phyloP scores from a whole-genome alignment of 2,329 filamentous ascomycete genomes.

The Microsporum audouinii region DNA sequence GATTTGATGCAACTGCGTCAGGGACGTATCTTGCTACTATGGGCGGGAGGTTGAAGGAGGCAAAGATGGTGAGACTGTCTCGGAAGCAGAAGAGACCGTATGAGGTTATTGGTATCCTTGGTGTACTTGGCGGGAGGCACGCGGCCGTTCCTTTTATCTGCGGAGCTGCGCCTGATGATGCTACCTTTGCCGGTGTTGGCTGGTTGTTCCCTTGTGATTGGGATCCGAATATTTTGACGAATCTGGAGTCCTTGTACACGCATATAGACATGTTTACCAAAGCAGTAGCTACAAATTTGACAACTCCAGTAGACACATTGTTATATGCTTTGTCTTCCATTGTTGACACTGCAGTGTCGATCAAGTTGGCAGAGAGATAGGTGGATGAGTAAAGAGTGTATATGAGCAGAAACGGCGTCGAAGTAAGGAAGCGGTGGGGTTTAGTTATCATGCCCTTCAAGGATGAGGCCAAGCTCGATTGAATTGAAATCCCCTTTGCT shows the following conservation, averaged over 20 bases:
- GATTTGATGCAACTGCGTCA: slow-evolving; percentile 37
- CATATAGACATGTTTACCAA: slow-evolving; percentile 75
- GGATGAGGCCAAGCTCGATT: slow-evolving; percentile 30
- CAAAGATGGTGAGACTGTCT: slow-evolving; percentile 83
- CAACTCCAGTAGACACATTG: slow-evolving; percentile 57
- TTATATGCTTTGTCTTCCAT: slow-evolving; percentile 44
- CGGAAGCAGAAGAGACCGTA: slow-evolving; percentile 70
- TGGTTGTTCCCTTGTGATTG: slow-evolving; percentile 18
- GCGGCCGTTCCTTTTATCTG: neutral
- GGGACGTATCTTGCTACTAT: slow-evolving; percentile 60
- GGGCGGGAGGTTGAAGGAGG: slow-evolving; percentile 79
- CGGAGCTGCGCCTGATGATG: neutral
- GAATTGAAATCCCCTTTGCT: slow-evolving; percentile 34
- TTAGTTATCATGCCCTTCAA: slow-evolving; percentile 30
- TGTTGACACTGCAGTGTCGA: slow-evolving; percentile 71
- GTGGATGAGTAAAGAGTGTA: slow-evolving; percentile 69
- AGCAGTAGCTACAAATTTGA: slow-evolving; percentile 72
- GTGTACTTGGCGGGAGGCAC: slow-evolving; percentile 17
- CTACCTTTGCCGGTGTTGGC: slow-evolving; percentile 7
- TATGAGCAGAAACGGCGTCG: slow-evolving; percentile 40
- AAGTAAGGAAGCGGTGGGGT: slow-evolving; percentile 35
- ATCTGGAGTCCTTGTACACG: slow-evolving; percentile 81
- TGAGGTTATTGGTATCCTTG: slow-evolving; percentile 52
- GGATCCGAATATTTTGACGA: slow-evolving; percentile 70
- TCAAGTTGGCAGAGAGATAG: slow-evolving; percentile 74